These are phyloP conservation scores for Scenedesmus sp. DNA, from an alignment of 163 green algal genomes.

Conservation along the genomic window DNA sequence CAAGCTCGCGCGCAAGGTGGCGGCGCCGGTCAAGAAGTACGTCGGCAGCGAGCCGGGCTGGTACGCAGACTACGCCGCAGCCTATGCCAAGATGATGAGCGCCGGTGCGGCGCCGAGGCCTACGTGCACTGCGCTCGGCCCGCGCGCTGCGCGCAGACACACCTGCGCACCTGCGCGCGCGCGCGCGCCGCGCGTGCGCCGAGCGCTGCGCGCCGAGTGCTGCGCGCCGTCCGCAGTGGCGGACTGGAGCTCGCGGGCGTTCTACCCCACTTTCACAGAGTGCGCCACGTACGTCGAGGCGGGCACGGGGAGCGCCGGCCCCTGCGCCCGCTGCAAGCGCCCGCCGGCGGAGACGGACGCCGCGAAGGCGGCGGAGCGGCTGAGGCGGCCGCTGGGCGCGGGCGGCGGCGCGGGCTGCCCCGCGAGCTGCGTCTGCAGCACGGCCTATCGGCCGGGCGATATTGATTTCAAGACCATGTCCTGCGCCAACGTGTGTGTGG, in stretches of 20 bases:
- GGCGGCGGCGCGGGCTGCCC: background rate
- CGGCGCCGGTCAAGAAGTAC: background rate
- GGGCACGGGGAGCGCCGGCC: background rate
- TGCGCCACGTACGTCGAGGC: background rate
- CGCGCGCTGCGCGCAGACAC: too few species aligned
- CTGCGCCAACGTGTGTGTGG: background rate
- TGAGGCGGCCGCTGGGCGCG: background rate
- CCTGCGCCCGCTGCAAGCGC: background rate
- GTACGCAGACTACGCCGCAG: background rate
- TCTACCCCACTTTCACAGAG: conserved; percentile 1
- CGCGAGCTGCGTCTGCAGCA: background rate
- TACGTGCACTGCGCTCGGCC: background rate
- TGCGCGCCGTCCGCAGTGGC: background rate
- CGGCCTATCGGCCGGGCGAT: background rate
- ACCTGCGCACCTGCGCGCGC: too few species aligned
- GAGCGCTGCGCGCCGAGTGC: background rate
- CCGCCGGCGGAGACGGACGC: background rate
- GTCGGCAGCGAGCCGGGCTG: background rate
- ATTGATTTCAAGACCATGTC: background rate
- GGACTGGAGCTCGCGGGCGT: background rate
- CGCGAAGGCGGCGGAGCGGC: too few species aligned
- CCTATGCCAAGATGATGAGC: conserved; percentile 6
- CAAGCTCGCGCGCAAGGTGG: background rate
- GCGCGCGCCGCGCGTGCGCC: background rate
- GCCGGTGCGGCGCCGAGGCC: background rate